Evolutionary conservation across 345 rosid genomes (phyloP).

Genomic region (Psidium friedrichsthalianum): DNA sequence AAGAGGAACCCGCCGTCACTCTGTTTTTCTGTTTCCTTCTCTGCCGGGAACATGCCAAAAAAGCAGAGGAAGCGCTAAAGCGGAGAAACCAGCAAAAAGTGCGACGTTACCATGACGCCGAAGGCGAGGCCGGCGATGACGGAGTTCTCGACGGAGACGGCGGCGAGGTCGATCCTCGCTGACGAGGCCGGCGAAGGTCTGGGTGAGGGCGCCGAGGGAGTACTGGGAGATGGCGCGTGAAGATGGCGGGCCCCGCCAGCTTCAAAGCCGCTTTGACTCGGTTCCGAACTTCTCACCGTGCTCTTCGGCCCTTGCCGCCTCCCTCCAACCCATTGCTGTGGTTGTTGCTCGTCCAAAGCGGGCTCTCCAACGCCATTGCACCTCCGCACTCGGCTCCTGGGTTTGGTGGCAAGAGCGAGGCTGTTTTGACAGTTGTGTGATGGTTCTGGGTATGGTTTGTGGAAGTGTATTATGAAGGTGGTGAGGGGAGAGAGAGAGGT

Average conservation of each 20-base stretch:
- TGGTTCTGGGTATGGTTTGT: not conserved
- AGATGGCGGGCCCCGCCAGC: conserved; percentile 83
- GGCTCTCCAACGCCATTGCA: conserved; percentile 24
- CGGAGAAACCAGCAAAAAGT: not conserved
- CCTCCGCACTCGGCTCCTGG: not conserved
- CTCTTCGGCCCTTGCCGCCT: not conserved
- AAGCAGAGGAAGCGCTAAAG: not conserved
- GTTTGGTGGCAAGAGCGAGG: not conserved
- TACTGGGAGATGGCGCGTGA: conserved; percentile 65
- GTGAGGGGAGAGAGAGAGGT: not conserved
- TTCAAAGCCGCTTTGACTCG: conserved; percentile 69
- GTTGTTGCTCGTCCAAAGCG: conserved; percentile 10
- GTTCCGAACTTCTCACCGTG: conserved; percentile 29
- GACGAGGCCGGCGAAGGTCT: conserved; percentile 62
- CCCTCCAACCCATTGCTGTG: not conserved
- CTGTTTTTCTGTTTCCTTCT: not conserved
- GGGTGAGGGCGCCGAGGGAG: conserved; percentile 88
- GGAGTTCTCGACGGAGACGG: conserved; percentile 82
- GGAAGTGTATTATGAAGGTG: not conserved
- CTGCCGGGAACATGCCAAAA: not conserved
- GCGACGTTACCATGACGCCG: conserved; percentile 54
- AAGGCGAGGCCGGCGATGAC: conserved; percentile 80
- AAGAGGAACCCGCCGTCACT: not conserved
- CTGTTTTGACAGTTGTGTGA: not conserved
- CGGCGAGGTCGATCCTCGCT: conserved; percentile 78